Conservation (phyloP, 1,139 yeast species). For the Saccharomyces hybrid region DNA sequence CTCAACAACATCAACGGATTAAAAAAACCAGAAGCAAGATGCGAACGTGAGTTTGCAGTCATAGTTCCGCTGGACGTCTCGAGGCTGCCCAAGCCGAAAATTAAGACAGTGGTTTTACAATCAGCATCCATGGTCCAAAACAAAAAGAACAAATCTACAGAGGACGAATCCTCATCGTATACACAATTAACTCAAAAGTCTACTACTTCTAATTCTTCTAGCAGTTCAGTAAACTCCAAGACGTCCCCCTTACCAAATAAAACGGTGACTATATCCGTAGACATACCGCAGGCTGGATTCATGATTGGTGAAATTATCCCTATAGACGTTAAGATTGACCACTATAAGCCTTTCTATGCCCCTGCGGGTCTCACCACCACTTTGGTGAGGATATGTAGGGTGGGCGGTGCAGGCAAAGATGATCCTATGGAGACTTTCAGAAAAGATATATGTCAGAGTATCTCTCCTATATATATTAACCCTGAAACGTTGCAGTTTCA, state of each 20-base stretch:
- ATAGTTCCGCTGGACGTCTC: conserved; percentile 72
- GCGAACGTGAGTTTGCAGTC: conserved; percentile 53
- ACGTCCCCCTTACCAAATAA: conserved; percentile 6
- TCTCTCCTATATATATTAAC: conserved; percentile 74
- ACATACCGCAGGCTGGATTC: conserved; percentile 62
- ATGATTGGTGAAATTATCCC: conserved; percentile 75
- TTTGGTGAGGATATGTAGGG: conserved; percentile 70
- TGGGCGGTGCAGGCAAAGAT: conserved; percentile 55
- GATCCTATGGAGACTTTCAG: conserved; percentile 68
- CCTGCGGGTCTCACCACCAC: conserved; percentile 76
- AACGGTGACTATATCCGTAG: conserved; percentile 39
- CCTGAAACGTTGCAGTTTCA: conserved; percentile 54
- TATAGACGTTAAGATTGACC: conserved; percentile 56
- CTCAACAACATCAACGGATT: conserved; percentile 4
- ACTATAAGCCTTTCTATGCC: conserved; percentile 63
- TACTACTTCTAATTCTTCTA: conserved; percentile 14
- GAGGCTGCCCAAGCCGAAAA: conserved; percentile 55
- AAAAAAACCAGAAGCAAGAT: conserved; percentile 19
- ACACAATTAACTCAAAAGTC: conserved; percentile 18
- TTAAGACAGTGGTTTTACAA: conserved; percentile 56
- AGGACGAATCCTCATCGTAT: conserved; percentile 20
- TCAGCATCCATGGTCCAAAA: conserved; percentile 26
- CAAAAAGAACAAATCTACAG: conserved; percentile 8
- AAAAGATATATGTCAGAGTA: conserved; percentile 73
- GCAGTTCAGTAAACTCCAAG: conserved; percentile 12